These are phyloP conservation scores for Prunus dulcis DNA, from an alignment of 306 rosid species.

Conservation along the genomic window DNA sequence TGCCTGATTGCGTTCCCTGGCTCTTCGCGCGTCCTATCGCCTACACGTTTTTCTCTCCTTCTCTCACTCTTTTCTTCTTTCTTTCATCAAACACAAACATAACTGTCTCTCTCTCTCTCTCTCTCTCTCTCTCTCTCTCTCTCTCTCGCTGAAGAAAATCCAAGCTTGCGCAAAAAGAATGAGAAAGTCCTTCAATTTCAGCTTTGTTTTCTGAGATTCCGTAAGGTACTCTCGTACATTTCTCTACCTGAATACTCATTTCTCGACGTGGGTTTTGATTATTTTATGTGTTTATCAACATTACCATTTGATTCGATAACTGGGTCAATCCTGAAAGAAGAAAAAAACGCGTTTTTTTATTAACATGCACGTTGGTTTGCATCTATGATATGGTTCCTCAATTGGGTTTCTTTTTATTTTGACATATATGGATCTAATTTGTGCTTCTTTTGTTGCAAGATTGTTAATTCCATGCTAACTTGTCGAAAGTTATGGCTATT, in stretches of 20 bases:
- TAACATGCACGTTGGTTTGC: conserved; percentile 23
- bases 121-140: conserved; percentile 20
- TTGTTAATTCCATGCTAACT: conserved; percentile 8
- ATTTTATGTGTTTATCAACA: background rate
- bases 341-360: conserved; percentile 6
- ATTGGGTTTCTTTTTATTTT: conserved; percentile 10
- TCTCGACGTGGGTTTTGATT: conserved; percentile 22
- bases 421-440: conserved; percentile 14
- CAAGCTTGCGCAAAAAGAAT: conserved; percentile 16
- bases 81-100: conserved; percentile 10
- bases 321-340: conserved; percentile 22
- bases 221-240: conserved; percentile 36
- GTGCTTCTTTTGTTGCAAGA: background rate
- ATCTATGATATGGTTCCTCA: conserved; percentile 13
- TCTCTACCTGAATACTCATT: conserved; percentile 11
- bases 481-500: background rate
- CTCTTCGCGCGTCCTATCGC: conserved; percentile 70
- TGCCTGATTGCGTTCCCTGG: conserved; percentile 28
- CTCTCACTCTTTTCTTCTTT: conserved; percentile 14
- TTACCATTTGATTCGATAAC: conserved; percentile 13
- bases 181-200: conserved; percentile 23
- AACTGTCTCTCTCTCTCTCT: conserved; percentile 13
- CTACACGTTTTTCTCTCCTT: conserved; percentile 64
- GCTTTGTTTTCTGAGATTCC: conserved; percentile 25
- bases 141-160: background rate